Base-by-base conservation (phyloP, 2,329 filamentous ascomycete genomes). In the Arthrobotrys megalospora region DNA sequence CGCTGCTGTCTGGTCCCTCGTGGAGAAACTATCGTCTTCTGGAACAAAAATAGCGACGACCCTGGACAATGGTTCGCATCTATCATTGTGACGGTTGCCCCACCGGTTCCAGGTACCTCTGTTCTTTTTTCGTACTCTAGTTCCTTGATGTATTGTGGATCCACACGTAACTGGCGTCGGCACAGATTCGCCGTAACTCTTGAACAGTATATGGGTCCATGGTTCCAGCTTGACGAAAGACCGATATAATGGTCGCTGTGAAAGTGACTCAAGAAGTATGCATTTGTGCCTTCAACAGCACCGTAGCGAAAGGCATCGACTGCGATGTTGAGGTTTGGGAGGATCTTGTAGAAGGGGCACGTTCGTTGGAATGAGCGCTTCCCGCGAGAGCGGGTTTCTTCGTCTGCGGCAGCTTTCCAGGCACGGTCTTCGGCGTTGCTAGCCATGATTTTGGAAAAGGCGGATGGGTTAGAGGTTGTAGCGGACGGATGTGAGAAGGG, bases 191-290 rank as follows among this genome's bases (percentile, higher is more conserved):
- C 96, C 0, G 96, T 99, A 12, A 97, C 92, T 81, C 90, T 91
- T 83, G 95, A 98, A 86, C 96, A 98, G 82, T 97, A 99, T 60
- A 99, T 98, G 0, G 94, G 95, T 0, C 96, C 96, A 83, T 99
- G 94, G 45, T 87, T 90, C 96, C 96, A 99, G 36, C 88, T 93
- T 6, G 92, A 90, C 10, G 93, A 96, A 10, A 99, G 86, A 1
- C 96, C 96, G 38, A 97, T 90, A 82, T 99, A 99, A 83, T 99
- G 96, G 83, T 99, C 96, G 82, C 94, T 97, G 84, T 99, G 96
- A 81, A 98, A 99, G 83, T 99, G 96, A 81, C 94, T 97, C 10
- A 99, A 88, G 81, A 99, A 99, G 83, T 99, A 99, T 0, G 95
- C 96, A 67, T 92, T 91, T 83, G 94, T 97, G 0, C 93, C 94